phyloP scores from a whole-genome alignment of 1,139 yeast genomes.

The Kurtzmaniella natalensis region DNA sequence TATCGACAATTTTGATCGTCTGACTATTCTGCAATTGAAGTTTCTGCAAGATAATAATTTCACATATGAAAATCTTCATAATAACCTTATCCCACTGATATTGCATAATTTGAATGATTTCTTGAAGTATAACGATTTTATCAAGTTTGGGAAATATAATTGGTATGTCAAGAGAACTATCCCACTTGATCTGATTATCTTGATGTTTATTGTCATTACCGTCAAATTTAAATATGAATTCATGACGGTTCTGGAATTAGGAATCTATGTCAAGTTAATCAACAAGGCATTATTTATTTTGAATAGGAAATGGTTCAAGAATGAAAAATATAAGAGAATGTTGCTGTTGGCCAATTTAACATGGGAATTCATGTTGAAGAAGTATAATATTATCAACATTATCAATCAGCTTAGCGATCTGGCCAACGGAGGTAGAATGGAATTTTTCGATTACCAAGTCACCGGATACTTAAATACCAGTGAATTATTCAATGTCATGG shows the following conservation, averaged over 20 bases:
- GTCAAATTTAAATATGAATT: conserved; percentile 49
- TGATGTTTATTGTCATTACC: conserved; percentile 48
- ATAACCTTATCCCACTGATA: conserved; percentile 54
- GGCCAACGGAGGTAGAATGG: conserved; percentile 21
- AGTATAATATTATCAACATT: conserved; percentile 27
- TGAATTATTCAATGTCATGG: conserved; percentile 40
- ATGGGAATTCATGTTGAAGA: conserved; percentile 42
- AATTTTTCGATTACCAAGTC: conserved; percentile 39
- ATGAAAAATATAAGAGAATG: conserved; percentile 46
- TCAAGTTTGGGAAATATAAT: conserved; percentile 48
- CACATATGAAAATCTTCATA: conserved; percentile 47
- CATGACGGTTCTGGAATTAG: conserved; percentile 30
- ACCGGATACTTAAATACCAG: conserved; percentile 37
- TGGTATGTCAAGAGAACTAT: conserved; percentile 59
- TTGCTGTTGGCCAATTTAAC: conserved; percentile 38
- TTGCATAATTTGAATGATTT: conserved; percentile 55
- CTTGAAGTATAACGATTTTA: conserved; percentile 43
- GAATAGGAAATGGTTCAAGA: conserved; percentile 44
- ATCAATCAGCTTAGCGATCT: conserved; percentile 18
- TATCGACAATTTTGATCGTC: conserved; percentile 29
- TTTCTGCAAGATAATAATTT: conserved; percentile 32
- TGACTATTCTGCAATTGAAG: conserved; percentile 33
- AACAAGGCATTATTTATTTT: conserved; percentile 41
- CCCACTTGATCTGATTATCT: conserved; percentile 56
- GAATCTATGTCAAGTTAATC: conserved; percentile 35